Percentiles rank a stretch among this genome's conserved stretches.
Conservation (phyloP, 768 basidiomycete species). For the Polyporus arcularius region DNA sequence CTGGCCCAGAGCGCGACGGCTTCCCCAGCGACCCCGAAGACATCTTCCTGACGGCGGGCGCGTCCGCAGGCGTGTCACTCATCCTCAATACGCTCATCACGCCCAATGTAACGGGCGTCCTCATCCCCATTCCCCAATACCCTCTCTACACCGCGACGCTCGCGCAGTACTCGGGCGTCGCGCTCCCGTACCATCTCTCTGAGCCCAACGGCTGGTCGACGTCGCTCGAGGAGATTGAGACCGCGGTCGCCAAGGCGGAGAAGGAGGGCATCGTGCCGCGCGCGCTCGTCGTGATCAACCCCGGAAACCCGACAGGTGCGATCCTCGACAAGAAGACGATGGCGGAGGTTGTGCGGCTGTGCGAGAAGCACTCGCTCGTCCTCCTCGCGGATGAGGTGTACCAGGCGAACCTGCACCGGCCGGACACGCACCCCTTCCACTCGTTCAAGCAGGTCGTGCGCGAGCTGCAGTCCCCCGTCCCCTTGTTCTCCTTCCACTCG, state of each 20-base stretch:
- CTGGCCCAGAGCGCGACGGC: slow-evolving; percentile 78
- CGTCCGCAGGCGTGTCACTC: slow-evolving; percentile 91
- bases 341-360: slow-evolving; percentile 75
- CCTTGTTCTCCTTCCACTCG: slow-evolving; percentile 94
- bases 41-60: slow-evolving; percentile 95
- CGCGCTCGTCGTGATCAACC: slow-evolving; percentile 96
- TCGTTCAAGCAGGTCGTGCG: slow-evolving; percentile 91
- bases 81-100: slow-evolving; percentile 80
- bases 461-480: slow-evolving; percentile 65
- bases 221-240: slow-evolving; percentile 63
- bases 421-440: slow-evolving; percentile 70
- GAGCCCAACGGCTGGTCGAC: slow-evolving; percentile 85
- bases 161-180: slow-evolving; percentile 76
- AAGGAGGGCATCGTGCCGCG: slow-evolving; percentile 65
- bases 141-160: slow-evolving; percentile 96
- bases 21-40: slow-evolving; percentile 77
- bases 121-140: slow-evolving; percentile 98
- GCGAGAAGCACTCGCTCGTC: slow-evolving; percentile 82
- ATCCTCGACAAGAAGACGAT: slow-evolving; percentile 75
- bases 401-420: slow-evolving; percentile 86
- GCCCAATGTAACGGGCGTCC: slow-evolving; percentile 66
- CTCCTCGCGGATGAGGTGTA: slow-evolving; percentile 99
- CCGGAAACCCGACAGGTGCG: slow-evolving; percentile 95
- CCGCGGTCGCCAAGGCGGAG: slow-evolving; percentile 65
- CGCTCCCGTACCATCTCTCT: slow-evolving; percentile 88